Evolutionary conservation across 805 yeast genomes (phyloP).

Genomic region (Candida insectorum): DNA sequence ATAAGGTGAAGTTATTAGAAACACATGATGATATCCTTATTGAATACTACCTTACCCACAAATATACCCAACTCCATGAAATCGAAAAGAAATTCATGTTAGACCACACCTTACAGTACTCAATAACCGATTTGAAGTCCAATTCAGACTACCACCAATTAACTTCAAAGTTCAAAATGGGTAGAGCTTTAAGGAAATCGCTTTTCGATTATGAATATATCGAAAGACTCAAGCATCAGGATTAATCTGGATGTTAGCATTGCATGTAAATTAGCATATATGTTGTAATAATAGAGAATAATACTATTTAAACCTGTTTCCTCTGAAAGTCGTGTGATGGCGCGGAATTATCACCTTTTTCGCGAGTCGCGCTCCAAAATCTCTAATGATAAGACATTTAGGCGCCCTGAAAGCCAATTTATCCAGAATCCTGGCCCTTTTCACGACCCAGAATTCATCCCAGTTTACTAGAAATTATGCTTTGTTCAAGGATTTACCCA

Average conservation of each 20-base stretch:
- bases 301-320: too few relatives aligned
- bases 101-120: conserved; percentile 15
- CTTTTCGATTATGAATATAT: conserved; percentile 24
- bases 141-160: conserved; percentile 22
- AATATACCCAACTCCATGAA: conserved; percentile 22
- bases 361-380: too few relatives aligned
- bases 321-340: too few relatives aligned
- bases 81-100: conserved; percentile 20
- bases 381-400: too few relatives aligned
- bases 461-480: conserved; percentile 9
- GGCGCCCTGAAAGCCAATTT: too few relatives aligned
- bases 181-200: conserved; percentile 21
- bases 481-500: conserved; percentile 13
- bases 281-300: too few relatives aligned
- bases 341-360: too few relatives aligned
- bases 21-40: conserved; percentile 19
- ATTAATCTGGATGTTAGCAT: conserved; percentile 3
- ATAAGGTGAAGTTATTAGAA: conserved; percentile 19
- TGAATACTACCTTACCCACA: conserved; percentile 25
- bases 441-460: too few relatives aligned
- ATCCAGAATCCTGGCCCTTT: too few relatives aligned
- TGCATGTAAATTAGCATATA: neutral
- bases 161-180: conserved; percentile 22
- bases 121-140: conserved; percentile 14
- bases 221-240: conserved; percentile 17